phyloP scores from a whole-genome alignment of 1,284 basidiomycete genomes.

The Tremellales sp. region DNA sequence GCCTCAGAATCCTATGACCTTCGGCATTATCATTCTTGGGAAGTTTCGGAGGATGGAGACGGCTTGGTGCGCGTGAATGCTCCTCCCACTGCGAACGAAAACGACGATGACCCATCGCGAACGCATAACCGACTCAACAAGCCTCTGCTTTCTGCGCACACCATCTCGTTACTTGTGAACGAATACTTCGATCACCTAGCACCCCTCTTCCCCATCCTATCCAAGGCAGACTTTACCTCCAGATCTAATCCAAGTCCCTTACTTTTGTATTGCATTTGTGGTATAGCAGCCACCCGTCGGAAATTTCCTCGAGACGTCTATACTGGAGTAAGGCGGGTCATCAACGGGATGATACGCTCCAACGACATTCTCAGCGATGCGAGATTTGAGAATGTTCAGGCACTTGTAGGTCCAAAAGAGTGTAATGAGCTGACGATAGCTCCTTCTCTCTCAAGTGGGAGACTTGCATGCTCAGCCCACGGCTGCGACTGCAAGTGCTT shows the following conservation, averaged over 20 bases:
- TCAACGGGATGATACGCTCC: conserved; percentile 78
- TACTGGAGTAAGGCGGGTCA: conserved; percentile 73
- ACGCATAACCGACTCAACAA: conserved; percentile 44
- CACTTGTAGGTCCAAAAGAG: conserved; percentile 58
- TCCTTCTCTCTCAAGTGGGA: conserved; percentile 46
- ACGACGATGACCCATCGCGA: conserved; percentile 30
- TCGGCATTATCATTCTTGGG: conserved; percentile 76
- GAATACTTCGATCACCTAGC: conserved; percentile 82
- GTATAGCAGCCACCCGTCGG: conserved; percentile 78
- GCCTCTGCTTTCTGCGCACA: conserved; percentile 58
- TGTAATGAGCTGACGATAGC: conserved; percentile 15
- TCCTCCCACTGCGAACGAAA: conserved; percentile 35
- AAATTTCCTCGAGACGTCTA: conserved; percentile 79
- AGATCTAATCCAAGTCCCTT: conserved; percentile 51
- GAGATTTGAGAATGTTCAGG: conserved; percentile 81
- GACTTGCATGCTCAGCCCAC: conserved; percentile 48
- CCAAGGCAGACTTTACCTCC: conserved; percentile 77
- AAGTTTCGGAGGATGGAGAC: conserved; percentile 71
- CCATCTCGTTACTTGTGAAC: conserved; percentile 80
- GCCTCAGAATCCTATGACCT: conserved; percentile 83
- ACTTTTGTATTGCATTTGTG: conserved; percentile 87
- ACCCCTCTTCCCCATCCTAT: conserved; percentile 81
- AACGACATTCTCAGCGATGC: conserved; percentile 88
- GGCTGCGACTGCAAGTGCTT: conserved; percentile 45
- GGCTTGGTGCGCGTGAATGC: conserved; percentile 83